Base-by-base conservation (phyloP, 352 stramenopile genomes). In the Pythium dissotocum region DNA sequence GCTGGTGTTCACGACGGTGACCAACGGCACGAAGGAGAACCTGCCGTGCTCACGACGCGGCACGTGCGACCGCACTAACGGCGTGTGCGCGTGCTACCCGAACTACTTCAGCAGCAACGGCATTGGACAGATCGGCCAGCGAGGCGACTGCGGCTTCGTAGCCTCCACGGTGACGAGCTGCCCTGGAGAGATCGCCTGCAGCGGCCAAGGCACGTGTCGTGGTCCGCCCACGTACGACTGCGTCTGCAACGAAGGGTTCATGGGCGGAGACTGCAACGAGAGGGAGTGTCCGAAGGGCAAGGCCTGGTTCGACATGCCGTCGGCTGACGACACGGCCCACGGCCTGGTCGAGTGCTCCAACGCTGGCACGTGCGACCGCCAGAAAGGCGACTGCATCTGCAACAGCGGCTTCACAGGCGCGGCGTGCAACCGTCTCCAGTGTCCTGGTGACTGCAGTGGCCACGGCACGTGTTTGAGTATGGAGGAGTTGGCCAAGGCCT, bases 111-210 rank as follows among this genome's bases (percentile, higher is more conserved):
- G 83, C 13, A 91, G 85, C 71, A 82, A 93, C 54, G 88, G 87
- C 2, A 82, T 89, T 38, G 93, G 83, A 30, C 82, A 74, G 24
- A 89, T 92, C 40, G 93, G 94, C 3, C 82, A 83, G 66, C 81
- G 93, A 18, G 95, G 94, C 16, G 95, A 99, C 79, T 98, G 96
- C 67, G 96, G 95, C 6, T 94, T 85, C 67, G 83, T 92, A 66
- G 73, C 68, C 7, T 66, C 65, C 12, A 79, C 80, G 0, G 79
- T 94, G 57, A 91, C 82, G 35, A 75, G 71, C 26, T 93, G 85
- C 71, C 85, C 85, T 0, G 85, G 81, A 26, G 79, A 89, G 54
- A 88, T 92, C 55, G 82, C 85, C 2, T 94, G 85, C 54, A 94
- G 83, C 54, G 85, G 85, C 5, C 77, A 87, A 63, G 85, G 85